Percentiles rank a stretch among this genome's conserved stretches.
These are phyloP conservation scores for Lophiostoma macrostomum DNA, from an alignment of 495 filamentous ascomycete genomes.

Conservation along the genomic window DNA sequence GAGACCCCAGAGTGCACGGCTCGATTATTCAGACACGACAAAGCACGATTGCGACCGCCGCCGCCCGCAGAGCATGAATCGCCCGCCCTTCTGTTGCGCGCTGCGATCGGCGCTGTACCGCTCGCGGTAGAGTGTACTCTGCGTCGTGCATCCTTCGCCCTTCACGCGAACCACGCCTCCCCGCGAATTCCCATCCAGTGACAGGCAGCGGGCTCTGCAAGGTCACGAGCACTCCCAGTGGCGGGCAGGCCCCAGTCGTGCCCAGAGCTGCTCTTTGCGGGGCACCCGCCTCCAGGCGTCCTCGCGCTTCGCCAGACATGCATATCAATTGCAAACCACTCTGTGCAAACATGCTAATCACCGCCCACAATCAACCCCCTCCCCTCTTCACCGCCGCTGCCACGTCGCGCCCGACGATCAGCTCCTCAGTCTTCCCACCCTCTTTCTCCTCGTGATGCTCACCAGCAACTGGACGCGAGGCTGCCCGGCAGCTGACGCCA, in stretches of 20 bases:
- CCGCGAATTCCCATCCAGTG: too few species aligned
- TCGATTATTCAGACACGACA: constrained; percentile 24
- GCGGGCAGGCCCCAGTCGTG: not conserved
- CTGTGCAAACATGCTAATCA: not conserved
- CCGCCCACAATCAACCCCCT: not conserved
- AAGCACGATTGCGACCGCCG: constrained; percentile 4
- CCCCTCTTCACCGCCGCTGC: not conserved
- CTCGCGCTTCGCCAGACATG: not conserved
- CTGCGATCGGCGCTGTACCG: not conserved
- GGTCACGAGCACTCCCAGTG: constrained; percentile 1
- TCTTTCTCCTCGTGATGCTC: not conserved
- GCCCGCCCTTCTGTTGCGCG: too few species aligned
- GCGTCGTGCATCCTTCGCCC: too few species aligned
- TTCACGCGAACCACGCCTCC: too few species aligned
- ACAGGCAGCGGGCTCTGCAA: not conserved
- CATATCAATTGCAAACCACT: not conserved
- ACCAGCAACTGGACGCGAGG: not conserved
- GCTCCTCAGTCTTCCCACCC: not conserved
- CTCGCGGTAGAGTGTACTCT: too few species aligned
- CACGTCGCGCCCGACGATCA: constrained; percentile 1
- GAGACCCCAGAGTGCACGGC: constrained; percentile 8
- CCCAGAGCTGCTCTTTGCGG: constrained; percentile 15
- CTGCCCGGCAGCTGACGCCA: not conserved
- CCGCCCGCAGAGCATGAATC: not conserved
- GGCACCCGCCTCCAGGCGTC: not conserved